Evolutionary conservation across 805 yeast species (phyloP), one percentile per base, ranked within the genome.

Genomic region (Wickerhamiella occidentalis): DNA sequence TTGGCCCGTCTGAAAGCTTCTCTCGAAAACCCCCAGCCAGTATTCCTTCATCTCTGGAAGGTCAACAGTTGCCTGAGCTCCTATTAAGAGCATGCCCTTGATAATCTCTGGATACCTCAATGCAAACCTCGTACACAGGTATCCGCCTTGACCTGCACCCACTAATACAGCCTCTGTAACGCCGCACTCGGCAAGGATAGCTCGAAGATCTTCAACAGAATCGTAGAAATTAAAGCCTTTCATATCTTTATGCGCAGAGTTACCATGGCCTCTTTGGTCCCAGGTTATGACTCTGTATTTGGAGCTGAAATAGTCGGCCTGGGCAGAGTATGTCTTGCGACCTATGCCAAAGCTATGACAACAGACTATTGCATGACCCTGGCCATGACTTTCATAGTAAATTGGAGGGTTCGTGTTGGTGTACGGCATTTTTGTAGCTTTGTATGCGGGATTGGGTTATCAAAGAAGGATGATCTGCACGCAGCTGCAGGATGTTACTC

Each of bases 41-140:
- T 33, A 33, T 33, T 33, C 38, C 38, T 33, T 33, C 38, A 33
- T 33, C 38, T 33, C 38, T 33, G 38, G 38, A 33, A 33, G 38
- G 38, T 33, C 38, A 17, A 33, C 19, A 17, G 38, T 33, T 4
- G 38, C 38, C n/a, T 33, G 38, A 5, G 21, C 38, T 15, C 38
- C 38, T 33, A 33, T 33, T 15, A 33, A 33, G 19, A 33, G 15
- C 38, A 33, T 33, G 9, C 38, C 38, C 18, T 15, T n/a, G 19
- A 33, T n/a, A n/a, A 15, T 15, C 11, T 33, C 38, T 6, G 38
- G 38, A 33, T 33, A 33, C 19, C 38, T 33, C 38, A 33, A 33
- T 12, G 38, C 38, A 33, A 33, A 33, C 19, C 38, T 33, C 38
- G n/a, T 33, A 15, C 38, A 33, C 15, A 33, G 38, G 38, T 33